phyloP scores from a whole-genome alignment of 1,139 yeast species.

The Geotrichum citri-aurantii region DNA sequence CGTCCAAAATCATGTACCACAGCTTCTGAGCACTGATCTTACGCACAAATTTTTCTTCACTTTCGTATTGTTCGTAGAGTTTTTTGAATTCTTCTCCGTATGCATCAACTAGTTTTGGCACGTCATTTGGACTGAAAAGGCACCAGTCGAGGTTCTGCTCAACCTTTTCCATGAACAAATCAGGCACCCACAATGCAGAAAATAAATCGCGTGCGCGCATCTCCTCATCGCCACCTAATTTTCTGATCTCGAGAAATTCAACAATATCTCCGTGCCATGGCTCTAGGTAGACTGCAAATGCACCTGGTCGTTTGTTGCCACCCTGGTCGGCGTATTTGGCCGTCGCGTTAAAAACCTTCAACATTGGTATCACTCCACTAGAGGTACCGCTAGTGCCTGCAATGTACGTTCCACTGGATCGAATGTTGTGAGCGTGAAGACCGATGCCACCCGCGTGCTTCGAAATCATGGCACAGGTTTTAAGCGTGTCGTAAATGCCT shows the following conservation, averaged over 20 bases:
- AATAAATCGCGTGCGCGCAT: constrained; percentile 75
- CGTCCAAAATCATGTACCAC: constrained; percentile 70
- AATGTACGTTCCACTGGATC: constrained; percentile 66
- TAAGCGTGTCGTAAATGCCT: constrained; percentile 72
- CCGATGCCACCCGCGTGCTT: constrained; percentile 86
- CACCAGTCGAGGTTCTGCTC: constrained; percentile 67
- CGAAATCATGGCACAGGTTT: constrained; percentile 70
- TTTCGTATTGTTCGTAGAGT: constrained; percentile 58
- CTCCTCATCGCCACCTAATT: constrained; percentile 81
- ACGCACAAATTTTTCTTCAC: constrained; percentile 52
- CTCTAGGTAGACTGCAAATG: constrained; percentile 71
- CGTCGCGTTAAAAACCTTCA: constrained; percentile 73
- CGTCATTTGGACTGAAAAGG: constrained; percentile 70
- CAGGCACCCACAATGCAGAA: constrained; percentile 81
- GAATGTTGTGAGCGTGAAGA: constrained; percentile 66
- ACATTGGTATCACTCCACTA: constrained; percentile 76
- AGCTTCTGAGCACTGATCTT: constrained; percentile 67
- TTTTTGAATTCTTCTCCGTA: constrained; percentile 65
- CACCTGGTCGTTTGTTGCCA: constrained; percentile 83
- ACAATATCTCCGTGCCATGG: constrained; percentile 83
- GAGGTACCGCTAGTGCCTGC: constrained; percentile 75
- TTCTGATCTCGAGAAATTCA: constrained; percentile 65
- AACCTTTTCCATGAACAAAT: constrained; percentile 73
- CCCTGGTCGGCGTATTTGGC: constrained; percentile 89
- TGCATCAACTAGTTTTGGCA: constrained; percentile 64